Evolutionary conservation across 805 yeast genomes (phyloP), one percentile per base, ranked within the genome.

Genomic region (Ogataea ramenticola): DNA sequence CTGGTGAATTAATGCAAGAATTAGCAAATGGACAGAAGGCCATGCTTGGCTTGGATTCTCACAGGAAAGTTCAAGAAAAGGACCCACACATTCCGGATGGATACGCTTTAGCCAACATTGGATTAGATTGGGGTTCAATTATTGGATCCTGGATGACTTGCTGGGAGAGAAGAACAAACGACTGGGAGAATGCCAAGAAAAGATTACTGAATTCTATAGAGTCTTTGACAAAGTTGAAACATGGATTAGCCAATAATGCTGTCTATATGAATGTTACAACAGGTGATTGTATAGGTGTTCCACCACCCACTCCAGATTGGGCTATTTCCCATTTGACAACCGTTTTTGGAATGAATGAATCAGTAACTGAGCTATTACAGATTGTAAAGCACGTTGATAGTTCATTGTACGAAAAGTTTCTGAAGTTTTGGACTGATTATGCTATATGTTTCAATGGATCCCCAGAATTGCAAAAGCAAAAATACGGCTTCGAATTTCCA

Each of bases 351-450:
- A 24, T 46, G 40, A 40, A 27, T 16, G 49, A 46, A 22, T 32
- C 40, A 2, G 36, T 46, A 2, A 40, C 46, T n/a, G 49, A 46
- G 24, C 24, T 46, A 29, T 37, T 43, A 22, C 44, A 46, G 11
- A 37, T 43, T 21, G n/a, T 46, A 2, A 40, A 37, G 33, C 4
- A 20, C 3, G 36, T 31, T 10, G 40, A 43, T 30, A 12, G 5
- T 7, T 20, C 27, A 14, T 26, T 46, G 14, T 30, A 30, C 14
- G 3, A 5, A 9, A 38, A 30, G 26, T 39, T 46, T 4, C 12
- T 43, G 27, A 46, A 46, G 27, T 43, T 40, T n/a, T 46, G 49
- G 49, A 40, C 43, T 2, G 49, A 46, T 41, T 46, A 46, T 34
- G 43, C 44, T 4, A 17, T 43, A 12, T 17, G 40, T 30, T 46